Conservation (phyloP, 2,329 filamentous ascomycete species). For the Bipolaris bicolor region DNA sequence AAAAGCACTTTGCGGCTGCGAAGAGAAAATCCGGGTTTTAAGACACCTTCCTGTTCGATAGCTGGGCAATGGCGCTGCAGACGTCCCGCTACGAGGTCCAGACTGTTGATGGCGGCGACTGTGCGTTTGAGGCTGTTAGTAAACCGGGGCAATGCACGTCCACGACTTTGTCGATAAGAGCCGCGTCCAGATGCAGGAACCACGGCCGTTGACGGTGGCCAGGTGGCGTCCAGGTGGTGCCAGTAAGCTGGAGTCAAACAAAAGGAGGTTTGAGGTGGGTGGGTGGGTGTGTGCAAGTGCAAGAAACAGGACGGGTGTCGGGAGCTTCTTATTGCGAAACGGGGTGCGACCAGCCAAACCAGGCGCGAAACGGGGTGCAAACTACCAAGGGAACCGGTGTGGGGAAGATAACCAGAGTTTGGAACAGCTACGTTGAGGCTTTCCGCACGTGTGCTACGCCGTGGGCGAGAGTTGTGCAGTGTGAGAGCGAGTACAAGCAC, state of each 20-base stretch:
- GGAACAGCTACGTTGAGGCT: not conserved
- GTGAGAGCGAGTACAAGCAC: constrained; percentile 13
- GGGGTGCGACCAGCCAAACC: constrained; percentile 1
- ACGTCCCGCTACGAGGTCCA: constrained; percentile 15
- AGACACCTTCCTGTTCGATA: constrained; percentile 27
- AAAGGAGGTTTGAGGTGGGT: not conserved
- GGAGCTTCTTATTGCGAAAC: constrained; percentile 11
- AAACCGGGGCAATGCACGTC: constrained; percentile 14
- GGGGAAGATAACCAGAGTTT: constrained; percentile 1
- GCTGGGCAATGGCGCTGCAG: constrained; percentile 16
- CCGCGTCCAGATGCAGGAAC: constrained; percentile 3
- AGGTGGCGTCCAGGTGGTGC: not conserved
- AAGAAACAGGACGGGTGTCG: not conserved
- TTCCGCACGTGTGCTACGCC: not conserved
- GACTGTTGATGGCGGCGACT: constrained; percentile 15
- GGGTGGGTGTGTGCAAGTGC: not conserved
- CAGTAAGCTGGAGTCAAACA: not conserved
- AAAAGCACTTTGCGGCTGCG: not conserved
- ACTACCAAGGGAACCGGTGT: not conserved
- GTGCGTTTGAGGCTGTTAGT: constrained; percentile 1
- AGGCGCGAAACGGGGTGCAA: constrained; percentile 1
- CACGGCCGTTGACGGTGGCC: not conserved
- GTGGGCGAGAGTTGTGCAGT: constrained; percentile 7
- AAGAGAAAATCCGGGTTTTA: not conserved
- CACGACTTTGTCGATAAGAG: not conserved